phyloP scores from a whole-genome alignment of 2,329 filamentous ascomycete genomes.

The Aspergillus sp. region DNA sequence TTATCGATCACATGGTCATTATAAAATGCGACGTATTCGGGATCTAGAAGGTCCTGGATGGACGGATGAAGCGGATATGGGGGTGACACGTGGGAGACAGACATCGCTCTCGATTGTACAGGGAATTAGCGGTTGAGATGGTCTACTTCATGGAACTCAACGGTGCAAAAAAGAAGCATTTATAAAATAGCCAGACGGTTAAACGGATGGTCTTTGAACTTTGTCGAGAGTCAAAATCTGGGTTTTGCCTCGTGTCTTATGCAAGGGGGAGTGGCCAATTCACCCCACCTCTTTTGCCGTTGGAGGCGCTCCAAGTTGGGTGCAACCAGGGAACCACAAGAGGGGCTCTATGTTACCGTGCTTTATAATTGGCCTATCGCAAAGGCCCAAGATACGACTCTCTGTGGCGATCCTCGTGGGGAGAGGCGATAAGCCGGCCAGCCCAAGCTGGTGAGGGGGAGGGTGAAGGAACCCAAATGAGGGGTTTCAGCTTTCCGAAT shows the following conservation, averaged over 20 bases:
- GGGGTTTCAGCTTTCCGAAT: constrained; percentile 1
- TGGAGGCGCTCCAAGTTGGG: neutral
- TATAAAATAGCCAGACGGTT: neutral
- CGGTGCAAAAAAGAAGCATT: neutral
- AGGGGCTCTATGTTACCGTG: neutral
- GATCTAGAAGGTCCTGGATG: constrained; percentile 47
- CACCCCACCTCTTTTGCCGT: neutral
- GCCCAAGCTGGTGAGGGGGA: neutral
- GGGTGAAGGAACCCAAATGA: constrained; percentile 3
- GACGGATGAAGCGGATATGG: constrained; percentile 53
- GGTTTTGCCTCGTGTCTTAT: neutral
- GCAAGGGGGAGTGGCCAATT: constrained; percentile 1
- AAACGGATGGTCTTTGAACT: neutral
- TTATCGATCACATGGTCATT: constrained; percentile 52
- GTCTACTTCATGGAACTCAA: neutral
- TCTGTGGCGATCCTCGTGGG: neutral
- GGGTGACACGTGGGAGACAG: constrained; percentile 26
- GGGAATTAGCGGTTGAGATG: no score
- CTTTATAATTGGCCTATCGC: neutral
- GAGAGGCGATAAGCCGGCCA: neutral
- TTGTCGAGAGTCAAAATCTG: neutral
- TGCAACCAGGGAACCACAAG: neutral
- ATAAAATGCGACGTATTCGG: constrained; percentile 56
- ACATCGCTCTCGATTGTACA: constrained; percentile 14
- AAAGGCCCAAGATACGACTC: neutral